Conservation (phyloP, 2,329 filamentous ascomycete species). For the Calonectria pauciramosa region DNA sequence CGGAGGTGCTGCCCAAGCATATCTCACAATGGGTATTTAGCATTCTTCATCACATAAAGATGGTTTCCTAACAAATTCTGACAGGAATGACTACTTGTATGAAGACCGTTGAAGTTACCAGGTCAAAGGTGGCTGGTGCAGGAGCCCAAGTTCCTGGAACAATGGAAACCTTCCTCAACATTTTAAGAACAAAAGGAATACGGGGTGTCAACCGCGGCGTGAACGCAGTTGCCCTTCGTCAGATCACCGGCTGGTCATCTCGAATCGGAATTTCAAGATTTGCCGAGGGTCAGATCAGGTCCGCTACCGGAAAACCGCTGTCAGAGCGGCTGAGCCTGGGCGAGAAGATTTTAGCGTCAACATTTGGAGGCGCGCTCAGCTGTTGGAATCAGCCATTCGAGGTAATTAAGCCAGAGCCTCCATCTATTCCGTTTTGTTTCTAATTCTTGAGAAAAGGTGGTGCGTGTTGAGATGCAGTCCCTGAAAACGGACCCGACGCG, state of each 20-base stretch:
- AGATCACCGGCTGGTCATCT: slow-evolving; percentile 27
- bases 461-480: slow-evolving; percentile 30
- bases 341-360: slow-evolving; percentile 22
- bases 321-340: slow-evolving; percentile 5
- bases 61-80: background rate
- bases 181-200: slow-evolving; percentile 22
- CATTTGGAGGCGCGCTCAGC: slow-evolving; percentile 22
- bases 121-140: slow-evolving; percentile 1
- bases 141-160: slow-evolving; percentile 19
- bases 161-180: slow-evolving; percentile 25
- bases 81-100: slow-evolving; percentile 27
- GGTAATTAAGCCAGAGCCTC: background rate
- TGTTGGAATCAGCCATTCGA: slow-evolving; percentile 31
- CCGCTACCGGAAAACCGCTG: background rate
- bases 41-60: too few species aligned
- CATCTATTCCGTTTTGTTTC: background rate
- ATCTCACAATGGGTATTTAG: slow-evolving; percentile 25
- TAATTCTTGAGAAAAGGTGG: background rate
- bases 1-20: slow-evolving; percentile 26
- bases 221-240: slow-evolving; percentile 26
- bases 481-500: slow-evolving; percentile 20
- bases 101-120: slow-evolving; percentile 27
- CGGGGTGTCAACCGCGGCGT: slow-evolving; percentile 23
- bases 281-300: slow-evolving; percentile 13
- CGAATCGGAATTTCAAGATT: slow-evolving; percentile 28